A percentile compares a stretch with the other conserved stretches of the same genome.
Conservation (phyloP, 257 asterid species). For the Solanum sitiens region DNA sequence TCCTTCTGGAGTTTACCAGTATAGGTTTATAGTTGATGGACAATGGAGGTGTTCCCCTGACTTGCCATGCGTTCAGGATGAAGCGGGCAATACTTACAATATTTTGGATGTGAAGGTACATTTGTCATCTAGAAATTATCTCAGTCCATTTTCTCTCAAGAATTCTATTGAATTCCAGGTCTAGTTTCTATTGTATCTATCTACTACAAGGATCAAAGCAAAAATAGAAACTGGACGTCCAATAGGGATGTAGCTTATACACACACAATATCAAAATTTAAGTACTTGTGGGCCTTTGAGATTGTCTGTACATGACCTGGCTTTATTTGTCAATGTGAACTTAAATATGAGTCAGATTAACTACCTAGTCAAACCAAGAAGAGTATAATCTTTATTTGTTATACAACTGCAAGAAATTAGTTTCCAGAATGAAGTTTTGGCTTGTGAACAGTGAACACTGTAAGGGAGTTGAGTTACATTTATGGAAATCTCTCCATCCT, state of each 20-base stretch:
- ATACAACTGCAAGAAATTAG: not conserved
- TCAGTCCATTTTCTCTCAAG: not conserved
- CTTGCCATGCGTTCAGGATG: conserved; percentile 71
- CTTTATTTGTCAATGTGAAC: not conserved
- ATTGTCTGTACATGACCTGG: not conserved
- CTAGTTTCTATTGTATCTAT: not conserved
- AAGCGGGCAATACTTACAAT: conserved; percentile 73
- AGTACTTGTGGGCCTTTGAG: not conserved
- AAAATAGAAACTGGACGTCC: not conserved
- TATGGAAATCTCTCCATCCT: not conserved
- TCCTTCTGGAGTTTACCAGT: conserved; percentile 88
- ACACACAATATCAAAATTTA: not conserved
- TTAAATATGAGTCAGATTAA: not conserved
- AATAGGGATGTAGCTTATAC: not conserved
- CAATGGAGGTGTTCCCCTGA: conserved; percentile 82
- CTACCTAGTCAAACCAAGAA: not conserved
- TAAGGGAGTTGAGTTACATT: not conserved
- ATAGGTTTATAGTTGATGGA: conserved; percentile 90
- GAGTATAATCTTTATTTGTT: not conserved
- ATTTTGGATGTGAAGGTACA: conserved; percentile 83
- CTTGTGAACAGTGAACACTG: not conserved
- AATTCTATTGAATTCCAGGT: not conserved
- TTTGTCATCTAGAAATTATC: not conserved
- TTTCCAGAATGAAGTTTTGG: not conserved
- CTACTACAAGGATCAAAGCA: not conserved